phyloP scores from a whole-genome alignment of 2,329 filamentous ascomycete species.

The Paecilomyces variotii region DNA sequence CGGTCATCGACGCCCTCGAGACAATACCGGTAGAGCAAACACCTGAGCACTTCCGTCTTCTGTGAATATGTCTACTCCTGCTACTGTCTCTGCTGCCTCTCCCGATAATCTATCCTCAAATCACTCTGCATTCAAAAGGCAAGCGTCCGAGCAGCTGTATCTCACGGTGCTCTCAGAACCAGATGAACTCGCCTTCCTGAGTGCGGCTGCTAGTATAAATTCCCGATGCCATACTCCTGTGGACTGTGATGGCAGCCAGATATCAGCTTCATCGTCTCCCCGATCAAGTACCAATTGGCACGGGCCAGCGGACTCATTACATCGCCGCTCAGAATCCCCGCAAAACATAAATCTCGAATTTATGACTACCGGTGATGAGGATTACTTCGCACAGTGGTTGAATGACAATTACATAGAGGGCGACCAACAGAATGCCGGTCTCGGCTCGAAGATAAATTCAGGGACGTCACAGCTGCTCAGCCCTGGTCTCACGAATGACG shows the following conservation, averaged over 20 bases:
- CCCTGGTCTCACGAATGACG: conserved; percentile 22
- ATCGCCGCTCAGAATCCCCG: not conserved
- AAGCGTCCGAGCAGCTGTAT: conserved; percentile 29
- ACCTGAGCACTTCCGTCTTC: conserved; percentile 7
- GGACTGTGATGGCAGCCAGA: conserved; percentile 10
- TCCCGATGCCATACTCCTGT: conserved; percentile 16
- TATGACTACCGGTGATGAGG: not conserved
- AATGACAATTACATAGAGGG: not conserved
- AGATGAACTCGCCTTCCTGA: conserved; percentile 29
- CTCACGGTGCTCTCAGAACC: conserved; percentile 29
- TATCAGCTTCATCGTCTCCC: not conserved
- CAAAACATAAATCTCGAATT: not conserved
- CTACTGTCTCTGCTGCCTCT: conserved; percentile 18
- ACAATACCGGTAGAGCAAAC: not conserved
- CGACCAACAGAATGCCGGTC: conserved; percentile 4
- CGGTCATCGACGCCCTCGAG: not conserved
- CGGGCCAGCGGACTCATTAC: not conserved
- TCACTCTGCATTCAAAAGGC: conserved; percentile 21
- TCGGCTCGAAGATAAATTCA: conserved; percentile 8
- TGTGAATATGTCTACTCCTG: conserved; percentile 5
- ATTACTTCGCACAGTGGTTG: not conserved
- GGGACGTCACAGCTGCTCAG: conserved; percentile 24
- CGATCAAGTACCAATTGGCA: not conserved
- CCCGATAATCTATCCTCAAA: conserved; percentile 15
- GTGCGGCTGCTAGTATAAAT: conserved; percentile 24